Evolutionary conservation across 2,329 filamentous ascomycete species (phyloP).

Genomic region (Canariomyces notabilis): DNA sequence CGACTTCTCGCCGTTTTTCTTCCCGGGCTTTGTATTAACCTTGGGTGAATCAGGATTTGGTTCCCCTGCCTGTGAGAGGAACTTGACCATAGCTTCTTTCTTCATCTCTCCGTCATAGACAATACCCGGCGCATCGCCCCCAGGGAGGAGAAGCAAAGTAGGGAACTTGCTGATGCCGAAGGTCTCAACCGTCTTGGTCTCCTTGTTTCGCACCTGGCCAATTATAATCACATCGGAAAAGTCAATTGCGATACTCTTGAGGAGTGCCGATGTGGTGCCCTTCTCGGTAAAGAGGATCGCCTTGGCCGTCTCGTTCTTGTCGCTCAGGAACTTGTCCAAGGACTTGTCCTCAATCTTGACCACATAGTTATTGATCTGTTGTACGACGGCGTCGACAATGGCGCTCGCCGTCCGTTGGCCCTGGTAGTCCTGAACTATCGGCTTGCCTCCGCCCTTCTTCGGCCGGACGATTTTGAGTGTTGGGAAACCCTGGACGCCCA

Average conservation of each 20-base stretch:
- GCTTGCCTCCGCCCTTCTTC: constrained; percentile 66
- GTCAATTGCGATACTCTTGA: constrained; percentile 84
- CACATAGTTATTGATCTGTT: constrained; percentile 90
- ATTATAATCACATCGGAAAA: constrained; percentile 76
- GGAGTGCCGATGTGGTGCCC: constrained; percentile 74
- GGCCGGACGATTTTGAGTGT: constrained; percentile 92
- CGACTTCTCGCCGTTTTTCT: constrained; percentile 37
- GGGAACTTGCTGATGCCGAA: constrained; percentile 79
- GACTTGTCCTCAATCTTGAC: constrained; percentile 75
- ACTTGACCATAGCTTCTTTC: constrained; percentile 74
- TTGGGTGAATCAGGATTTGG: constrained; percentile 71
- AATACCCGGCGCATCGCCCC: constrained; percentile 61
- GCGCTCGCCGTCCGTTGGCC: constrained; percentile 76
- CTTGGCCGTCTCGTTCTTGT: constrained; percentile 67
- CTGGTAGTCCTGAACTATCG: constrained; percentile 85
- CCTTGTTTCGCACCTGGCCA: constrained; percentile 79
- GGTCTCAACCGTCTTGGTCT: constrained; percentile 62
- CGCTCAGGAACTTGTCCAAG: constrained; percentile 66
- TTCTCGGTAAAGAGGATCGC: constrained; percentile 93
- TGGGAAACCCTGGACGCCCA: constrained; percentile 91
- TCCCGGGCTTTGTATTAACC: constrained; percentile 41
- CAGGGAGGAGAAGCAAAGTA: constrained; percentile 72
- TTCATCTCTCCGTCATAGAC: constrained; percentile 79
- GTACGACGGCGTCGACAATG: constrained; percentile 79
- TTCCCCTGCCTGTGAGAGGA: constrained; percentile 70